Evolutionary conservation across 176 grass and related monocot genomes (phyloP).

Genomic region (Ensete ventricosum): DNA sequence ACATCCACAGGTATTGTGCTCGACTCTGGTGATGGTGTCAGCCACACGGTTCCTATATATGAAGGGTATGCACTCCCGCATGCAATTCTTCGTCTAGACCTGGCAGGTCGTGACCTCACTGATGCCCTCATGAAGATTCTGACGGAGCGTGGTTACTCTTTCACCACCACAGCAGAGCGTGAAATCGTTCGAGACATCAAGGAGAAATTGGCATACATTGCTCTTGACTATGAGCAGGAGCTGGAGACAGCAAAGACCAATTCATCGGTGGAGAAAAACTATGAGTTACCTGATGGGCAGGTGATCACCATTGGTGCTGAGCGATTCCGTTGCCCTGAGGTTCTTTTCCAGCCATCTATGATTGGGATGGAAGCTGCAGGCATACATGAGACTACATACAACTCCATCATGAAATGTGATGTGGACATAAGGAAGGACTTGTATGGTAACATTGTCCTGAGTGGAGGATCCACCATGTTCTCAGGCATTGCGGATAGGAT

Average conservation of each 20-base stretch:
- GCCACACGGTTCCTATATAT: slow-evolving; percentile 7
- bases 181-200: slow-evolving; percentile 21
- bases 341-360: slow-evolving; percentile 24
- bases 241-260: slow-evolving; percentile 8
- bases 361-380: slow-evolving; percentile 21
- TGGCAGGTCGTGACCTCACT: slow-evolving; percentile 18
- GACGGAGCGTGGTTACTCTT: slow-evolving; percentile 21
- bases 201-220: slow-evolving; percentile 16
- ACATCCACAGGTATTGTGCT: slow-evolving; percentile 3
- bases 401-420: slow-evolving; percentile 21
- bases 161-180: slow-evolving; percentile 13
- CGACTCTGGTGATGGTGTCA: slow-evolving; percentile 4
- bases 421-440: slow-evolving; percentile 20
- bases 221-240: slow-evolving; percentile 20
- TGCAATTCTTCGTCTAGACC: slow-evolving; percentile 1
- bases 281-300: slow-evolving; percentile 12
- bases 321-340: slow-evolving; percentile 18
- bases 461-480: slow-evolving; percentile 21
- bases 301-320: slow-evolving; percentile 17
- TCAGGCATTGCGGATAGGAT: slow-evolving; percentile 21
- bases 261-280: slow-evolving; percentile 21
- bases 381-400: slow-evolving; percentile 19
- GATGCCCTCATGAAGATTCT: slow-evolving; percentile 22
- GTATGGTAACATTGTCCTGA: slow-evolving; percentile 17
- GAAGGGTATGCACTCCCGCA: slow-evolving; percentile 10